Percentiles rank a stretch among this genome's conserved stretches.
Evolutionary conservation across 805 yeast genomes (phyloP).

Genomic region (Nakazawaea populi): DNA sequence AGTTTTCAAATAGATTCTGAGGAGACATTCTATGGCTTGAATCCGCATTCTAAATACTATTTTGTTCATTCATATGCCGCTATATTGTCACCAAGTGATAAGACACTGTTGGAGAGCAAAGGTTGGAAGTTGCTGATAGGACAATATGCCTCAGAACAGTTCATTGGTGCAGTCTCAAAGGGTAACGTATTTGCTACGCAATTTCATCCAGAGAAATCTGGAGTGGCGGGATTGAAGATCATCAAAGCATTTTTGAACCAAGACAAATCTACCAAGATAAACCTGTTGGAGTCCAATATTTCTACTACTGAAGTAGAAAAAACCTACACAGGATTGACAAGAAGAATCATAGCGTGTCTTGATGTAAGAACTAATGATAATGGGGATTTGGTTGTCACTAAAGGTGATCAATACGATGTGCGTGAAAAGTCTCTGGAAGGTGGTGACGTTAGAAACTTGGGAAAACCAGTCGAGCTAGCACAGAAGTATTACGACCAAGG

Average conservation of each 20-base stretch:
- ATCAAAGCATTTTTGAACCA: constrained; percentile 65
- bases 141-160: constrained; percentile 70
- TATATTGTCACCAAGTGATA: constrained; percentile 36
- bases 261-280: constrained; percentile 23
- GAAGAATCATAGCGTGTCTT: constrained; percentile 91
- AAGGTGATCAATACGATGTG: constrained; percentile 98
- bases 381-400: constrained; percentile 96
- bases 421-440: constrained; percentile 58
- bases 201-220: constrained; percentile 99
- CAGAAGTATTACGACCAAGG: constrained; percentile 88
- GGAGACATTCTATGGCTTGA: constrained; percentile 52
- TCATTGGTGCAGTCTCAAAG: constrained; percentile 74
- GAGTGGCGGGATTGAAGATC: constrained; percentile 78
- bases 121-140: constrained; percentile 75
- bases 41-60: constrained; percentile 69
- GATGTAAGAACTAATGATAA: constrained; percentile 94
- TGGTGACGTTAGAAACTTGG: constrained; percentile 76
- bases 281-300: constrained; percentile 1
- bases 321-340: constrained; percentile 58
- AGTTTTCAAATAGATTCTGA: constrained; percentile 17
- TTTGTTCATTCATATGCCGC: constrained; percentile 95
- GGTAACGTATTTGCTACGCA: constrained; percentile 91
- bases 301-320: constrained; percentile 16
- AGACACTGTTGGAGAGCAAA: constrained; percentile 24
- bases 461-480: constrained; percentile 95